A percentile compares a stretch with the other conserved stretches of the same genome.
Evolutionary conservation across 495 filamentous ascomycete species (phyloP).

Genomic region (Xylaria longipes): DNA sequence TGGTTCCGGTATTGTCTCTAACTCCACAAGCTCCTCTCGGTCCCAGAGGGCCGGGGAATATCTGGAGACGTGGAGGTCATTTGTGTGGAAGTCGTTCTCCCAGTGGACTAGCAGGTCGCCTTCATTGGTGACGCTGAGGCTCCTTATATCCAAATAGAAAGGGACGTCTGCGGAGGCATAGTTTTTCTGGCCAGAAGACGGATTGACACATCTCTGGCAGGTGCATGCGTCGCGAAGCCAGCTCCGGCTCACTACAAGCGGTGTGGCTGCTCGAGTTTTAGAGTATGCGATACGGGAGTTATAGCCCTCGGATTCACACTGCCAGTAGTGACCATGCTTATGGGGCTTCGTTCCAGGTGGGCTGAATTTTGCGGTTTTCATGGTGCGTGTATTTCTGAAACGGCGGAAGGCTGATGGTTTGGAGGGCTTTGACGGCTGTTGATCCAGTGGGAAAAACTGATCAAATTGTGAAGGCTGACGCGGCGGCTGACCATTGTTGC

Average conservation of each 20-base stretch:
- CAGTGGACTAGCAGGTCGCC: constrained; percentile 64
- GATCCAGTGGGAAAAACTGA: not conserved
- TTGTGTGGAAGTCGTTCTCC: constrained; percentile 41
- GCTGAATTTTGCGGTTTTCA: not conserved
- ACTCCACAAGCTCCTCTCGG: not conserved
- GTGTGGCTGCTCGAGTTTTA: not conserved
- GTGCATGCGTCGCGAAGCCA: constrained; percentile 80
- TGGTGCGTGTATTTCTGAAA: not conserved
- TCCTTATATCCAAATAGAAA: constrained; percentile 48
- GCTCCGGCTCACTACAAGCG: not conserved
- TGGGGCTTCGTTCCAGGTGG: not conserved
- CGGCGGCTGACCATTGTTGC: not conserved
- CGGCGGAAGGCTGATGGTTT: too few relatives aligned
- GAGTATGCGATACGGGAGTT: not conserved
- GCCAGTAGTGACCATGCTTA: not conserved
- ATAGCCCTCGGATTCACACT: not conserved
- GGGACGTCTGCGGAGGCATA: constrained; percentile 80
- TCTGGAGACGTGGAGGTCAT: constrained; percentile 28
- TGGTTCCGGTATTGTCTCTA: not conserved
- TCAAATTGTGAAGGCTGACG: not conserved
- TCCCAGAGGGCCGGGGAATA: constrained; percentile 20
- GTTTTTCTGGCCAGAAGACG: constrained; percentile 80
- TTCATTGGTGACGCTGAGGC: constrained; percentile 40
- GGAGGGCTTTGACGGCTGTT: not conserved
- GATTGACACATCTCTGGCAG: constrained; percentile 75